A percentile compares a stretch with the other conserved stretches of the same genome.
Conservation (phyloP, 2,329 filamentous ascomycete genomes). For the Penicillium sp. region DNA sequence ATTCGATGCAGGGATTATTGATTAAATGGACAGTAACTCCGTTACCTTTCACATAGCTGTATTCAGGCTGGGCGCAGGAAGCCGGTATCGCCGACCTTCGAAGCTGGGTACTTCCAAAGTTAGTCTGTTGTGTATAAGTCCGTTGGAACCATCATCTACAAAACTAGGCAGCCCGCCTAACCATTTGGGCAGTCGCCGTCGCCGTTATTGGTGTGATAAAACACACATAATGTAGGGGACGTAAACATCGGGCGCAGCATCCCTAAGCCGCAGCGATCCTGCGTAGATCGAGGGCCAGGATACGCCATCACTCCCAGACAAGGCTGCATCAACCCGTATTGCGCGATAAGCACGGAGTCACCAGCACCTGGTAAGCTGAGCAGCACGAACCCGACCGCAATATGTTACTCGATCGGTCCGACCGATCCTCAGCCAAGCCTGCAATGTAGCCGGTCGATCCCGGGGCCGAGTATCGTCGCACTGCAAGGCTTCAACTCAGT, state of each 20-base stretch:
- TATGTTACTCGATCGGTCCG: conserved; percentile 6
- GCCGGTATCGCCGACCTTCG: neutral
- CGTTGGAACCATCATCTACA: neutral
- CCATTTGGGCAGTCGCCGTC: neutral
- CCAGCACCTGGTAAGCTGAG: neutral
- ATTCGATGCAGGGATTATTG: neutral
- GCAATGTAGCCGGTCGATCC: conserved; percentile 9
- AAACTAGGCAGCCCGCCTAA: neutral
- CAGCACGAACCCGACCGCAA: neutral
- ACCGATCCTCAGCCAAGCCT: conserved; percentile 5
- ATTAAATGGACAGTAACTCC: neutral
- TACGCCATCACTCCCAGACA: neutral
- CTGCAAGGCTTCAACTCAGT: neutral
- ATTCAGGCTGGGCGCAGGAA: neutral
- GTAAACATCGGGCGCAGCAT: neutral
- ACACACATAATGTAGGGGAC: neutral
- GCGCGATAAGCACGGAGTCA: neutral
- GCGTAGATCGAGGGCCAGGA: neutral
- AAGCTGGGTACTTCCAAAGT: neutral
- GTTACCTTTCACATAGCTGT: neutral
- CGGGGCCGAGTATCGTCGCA: neutral
- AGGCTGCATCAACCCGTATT: neutral
- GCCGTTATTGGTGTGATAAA: neutral
- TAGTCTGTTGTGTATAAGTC: neutral
- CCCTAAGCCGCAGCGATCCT: neutral